Evolutionary conservation across 2,329 filamentous ascomycete species (phyloP), one percentile per base, ranked within the genome.

Genomic region (Fusarium nisikadoi): DNA sequence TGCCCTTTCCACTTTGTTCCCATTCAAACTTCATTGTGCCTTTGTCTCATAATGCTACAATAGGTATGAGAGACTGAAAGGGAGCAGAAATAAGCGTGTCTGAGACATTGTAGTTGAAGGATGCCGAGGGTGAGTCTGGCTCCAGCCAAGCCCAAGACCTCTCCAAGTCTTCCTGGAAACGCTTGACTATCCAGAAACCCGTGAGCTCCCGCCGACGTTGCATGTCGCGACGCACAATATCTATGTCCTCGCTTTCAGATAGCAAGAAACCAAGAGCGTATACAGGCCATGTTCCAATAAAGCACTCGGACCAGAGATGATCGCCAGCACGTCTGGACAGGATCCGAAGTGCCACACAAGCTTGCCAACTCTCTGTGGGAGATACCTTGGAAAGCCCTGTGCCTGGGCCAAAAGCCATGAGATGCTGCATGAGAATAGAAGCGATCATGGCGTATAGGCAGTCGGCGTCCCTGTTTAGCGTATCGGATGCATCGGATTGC

Each of bases 401-500:
- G 19, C 39, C n/a, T 53, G 35, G 23, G 2, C 49, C 49, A 27
- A 5, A 10, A 6, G 23, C 3, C 1, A 17, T 41, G 25, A 53
- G 49, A 2, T 53, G 25, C 2, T 41, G 49, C 19, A 53, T 39
- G 19, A 53, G 49, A 7, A 53, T 41, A 13, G 35, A 53, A 29
- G 25, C 1, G 5, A 53, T 2, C 49, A 53, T 29, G 7, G 23
- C 25, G 25, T 29, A 39, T 29, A 53, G 10, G 23, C 25, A 53
- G 49, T 53, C n/a, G 4, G 49, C 25, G 1, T 53, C 49, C 39
- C 25, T 27, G 19, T 53, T 53, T 0, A 53, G 19, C 14, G 0
- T 1, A 7, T 53, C 19, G 4, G 14, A 39, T 1, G 19, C 35
- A 39, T 10, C 10, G 2, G 5, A 13, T 0, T 10, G 49, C 3